These are phyloP conservation scores for Saccharomycopsis amapae DNA, from an alignment of 805 yeast genomes.

Conservation along the genomic window DNA sequence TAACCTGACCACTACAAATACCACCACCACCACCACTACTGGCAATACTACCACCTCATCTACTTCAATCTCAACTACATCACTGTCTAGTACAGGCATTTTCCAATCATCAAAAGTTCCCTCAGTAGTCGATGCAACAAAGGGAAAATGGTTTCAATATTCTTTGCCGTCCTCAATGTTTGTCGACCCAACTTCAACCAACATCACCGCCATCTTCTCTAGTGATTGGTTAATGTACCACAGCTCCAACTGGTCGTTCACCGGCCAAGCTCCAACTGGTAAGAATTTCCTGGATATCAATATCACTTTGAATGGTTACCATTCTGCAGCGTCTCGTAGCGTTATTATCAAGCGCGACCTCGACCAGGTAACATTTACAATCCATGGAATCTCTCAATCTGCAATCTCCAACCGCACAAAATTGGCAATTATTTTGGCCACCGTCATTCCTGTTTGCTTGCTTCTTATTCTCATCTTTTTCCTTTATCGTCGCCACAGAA, in stretches of 20 bases:
- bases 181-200: slow-evolving; percentile 45
- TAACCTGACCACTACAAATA: background rate
- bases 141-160: slow-evolving; percentile 53
- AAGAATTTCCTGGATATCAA: slow-evolving; percentile 36
- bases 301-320: too few species aligned
- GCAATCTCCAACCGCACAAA: slow-evolving; percentile 33
- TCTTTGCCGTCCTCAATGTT: slow-evolving; percentile 48
- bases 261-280: slow-evolving; percentile 56
- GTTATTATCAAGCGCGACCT: too few species aligned
- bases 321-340: too few species aligned
- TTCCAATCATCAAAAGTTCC: slow-evolving; percentile 9
- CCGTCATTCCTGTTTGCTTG: slow-evolving; percentile 62
- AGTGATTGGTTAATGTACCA: slow-evolving; percentile 62
- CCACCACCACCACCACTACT: too few species aligned
- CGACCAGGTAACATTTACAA: too few species aligned
- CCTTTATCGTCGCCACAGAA: slow-evolving; percentile 44
- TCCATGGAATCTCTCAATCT: too few species aligned
- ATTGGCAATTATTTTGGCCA: slow-evolving; percentile 87
- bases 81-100: background rate
- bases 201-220: slow-evolving; percentile 38
- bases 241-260: slow-evolving; percentile 52
- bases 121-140: slow-evolving; percentile 56
- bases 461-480: slow-evolving; percentile 46
- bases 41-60: background rate
- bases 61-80: slow-evolving; percentile 44